Base-by-base conservation (phyloP, 768 basidiomycete species). In the Austroboletus eburneus region DNA sequence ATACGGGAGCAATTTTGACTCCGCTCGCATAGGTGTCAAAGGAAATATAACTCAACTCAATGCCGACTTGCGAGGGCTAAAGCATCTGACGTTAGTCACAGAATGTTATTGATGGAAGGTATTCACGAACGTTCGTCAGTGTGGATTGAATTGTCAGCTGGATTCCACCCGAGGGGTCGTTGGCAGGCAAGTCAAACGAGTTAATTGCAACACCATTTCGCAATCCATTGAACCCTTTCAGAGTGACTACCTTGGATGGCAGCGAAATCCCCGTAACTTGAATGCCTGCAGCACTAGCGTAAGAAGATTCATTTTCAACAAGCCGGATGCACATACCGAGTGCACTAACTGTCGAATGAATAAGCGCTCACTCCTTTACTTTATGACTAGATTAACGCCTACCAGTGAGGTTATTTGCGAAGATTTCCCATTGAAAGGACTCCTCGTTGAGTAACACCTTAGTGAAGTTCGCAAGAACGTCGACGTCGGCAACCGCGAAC, bases 31-130 rank as follows among this genome's bases (percentile, higher is more conserved):
- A 81, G 16, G 79, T 79, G 42, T 80, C 70, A 65, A 88, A 88
- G 1, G 73, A 74, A 43, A 88, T 73, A 3, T 75, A 73, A 50
- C 71, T 75, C 8, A 88, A 69, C 48, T 78, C 67, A 12, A 88
- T 78, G 22, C 86, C 86, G 32, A 88, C 83, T 73, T 86, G 84
- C 1, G 85, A 83, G 24, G 86, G 86, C 81, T 84, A 46, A 20
- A 4, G 1, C 16, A 46, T 25, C 22, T 36, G 18, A 34, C 8
- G 29, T 61, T 30, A 62, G 34, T 46, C 16, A 30, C 10, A 36
- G 33, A 39, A 6, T 38, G 30, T 5, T 13, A 16, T 10, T 23
- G 9, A 23, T 18, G 18, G 21, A 12, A n/a, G 18, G 30, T 18
- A 13, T 39, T 23, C n/a, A 57, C 78, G 54, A 49, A 83, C 82